Evolutionary conservation across 1,284 basidiomycete genomes (phyloP), one percentile per base, ranked within the genome.

Genomic region (Erythrobasidium hasegawianum): DNA sequence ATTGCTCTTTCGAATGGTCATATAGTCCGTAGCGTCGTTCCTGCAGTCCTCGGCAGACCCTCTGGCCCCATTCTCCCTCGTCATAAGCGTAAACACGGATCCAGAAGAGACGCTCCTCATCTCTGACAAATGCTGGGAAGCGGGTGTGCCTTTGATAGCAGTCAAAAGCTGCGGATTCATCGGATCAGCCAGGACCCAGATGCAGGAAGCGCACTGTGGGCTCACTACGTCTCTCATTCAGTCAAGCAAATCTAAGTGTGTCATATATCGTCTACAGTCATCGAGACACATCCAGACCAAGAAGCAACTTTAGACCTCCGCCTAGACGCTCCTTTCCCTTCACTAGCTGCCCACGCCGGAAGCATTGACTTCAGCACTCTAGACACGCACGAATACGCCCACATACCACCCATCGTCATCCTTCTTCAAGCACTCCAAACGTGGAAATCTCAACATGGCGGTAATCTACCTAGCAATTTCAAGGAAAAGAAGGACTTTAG

Each of bases 281-380:
- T 96, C 73, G 93, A 97, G 75, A 90, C 88, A 16, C 96, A 98
- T 78, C 88, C 91, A 0, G 71, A 72, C 26, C 69, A 68, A 22
- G 91, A 96, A 71, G 86, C 82, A 0, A 78, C 85, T 0, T 87
- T 90, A 16, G 91, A 92, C 8, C 81, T 98, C 0, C 85, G 93
- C 40, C 86, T 98, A 68, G 89, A 93, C 77, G 84, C 86, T 61
- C 89, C 95, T 0, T 97, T 97, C 81, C 86, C 89, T 0, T 83
- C 85, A 0, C 83, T 97, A 3, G 81, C 86, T 62, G 81, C 87
- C 62, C 86, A 89, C 76, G 85, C 89, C 0, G 77, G 82, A n/a
- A 80, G 81, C 0, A 80, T 94, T 54, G 85, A 94, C 72, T 82
- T 92, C 64, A 81, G 83, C 8, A 79, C 79, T 13, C 84, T 96